Evolutionary conservation across 2,329 filamentous ascomycete species (phyloP).

Genomic region (Colletotrichum tabaci): DNA sequence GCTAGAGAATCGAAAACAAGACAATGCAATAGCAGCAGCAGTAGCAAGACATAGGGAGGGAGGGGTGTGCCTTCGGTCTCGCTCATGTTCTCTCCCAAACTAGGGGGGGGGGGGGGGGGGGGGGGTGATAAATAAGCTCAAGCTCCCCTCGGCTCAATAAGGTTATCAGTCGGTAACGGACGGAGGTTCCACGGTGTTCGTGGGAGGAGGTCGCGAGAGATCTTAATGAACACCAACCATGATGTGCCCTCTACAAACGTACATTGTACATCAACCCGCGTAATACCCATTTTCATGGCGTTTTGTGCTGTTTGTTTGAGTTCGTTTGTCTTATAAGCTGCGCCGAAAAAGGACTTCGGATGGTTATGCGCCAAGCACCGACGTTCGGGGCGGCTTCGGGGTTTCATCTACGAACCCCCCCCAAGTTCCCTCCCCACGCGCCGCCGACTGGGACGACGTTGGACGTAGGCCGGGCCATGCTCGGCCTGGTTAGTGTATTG

Average conservation of each 20-base stretch:
- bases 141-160: not conserved
- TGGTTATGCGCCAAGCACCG: not conserved
- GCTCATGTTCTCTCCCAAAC: not conserved
- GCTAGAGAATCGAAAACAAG: conserved; percentile 17
- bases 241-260: no score
- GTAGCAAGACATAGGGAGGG: not conserved
- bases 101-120: no score
- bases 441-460: not conserved
- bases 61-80: not conserved
- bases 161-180: not conserved
- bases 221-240: no score
- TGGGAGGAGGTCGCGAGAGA: not conserved
- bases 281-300: no score
- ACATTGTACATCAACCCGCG: not conserved
- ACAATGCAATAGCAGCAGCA: not conserved
- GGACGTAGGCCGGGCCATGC: not conserved
- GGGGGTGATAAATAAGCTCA: not conserved
- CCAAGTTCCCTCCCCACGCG: not conserved
- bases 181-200: conserved; percentile 9
- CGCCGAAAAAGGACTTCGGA: conserved; percentile 8
- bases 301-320: no score
- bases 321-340: no score
- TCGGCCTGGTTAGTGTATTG: not conserved
- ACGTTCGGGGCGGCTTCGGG: conserved; percentile 26
- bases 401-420: conserved; percentile 16